These are phyloP conservation scores for Millerozyma miso DNA, from an alignment of 805 yeast genomes.

Conservation along the genomic window DNA sequence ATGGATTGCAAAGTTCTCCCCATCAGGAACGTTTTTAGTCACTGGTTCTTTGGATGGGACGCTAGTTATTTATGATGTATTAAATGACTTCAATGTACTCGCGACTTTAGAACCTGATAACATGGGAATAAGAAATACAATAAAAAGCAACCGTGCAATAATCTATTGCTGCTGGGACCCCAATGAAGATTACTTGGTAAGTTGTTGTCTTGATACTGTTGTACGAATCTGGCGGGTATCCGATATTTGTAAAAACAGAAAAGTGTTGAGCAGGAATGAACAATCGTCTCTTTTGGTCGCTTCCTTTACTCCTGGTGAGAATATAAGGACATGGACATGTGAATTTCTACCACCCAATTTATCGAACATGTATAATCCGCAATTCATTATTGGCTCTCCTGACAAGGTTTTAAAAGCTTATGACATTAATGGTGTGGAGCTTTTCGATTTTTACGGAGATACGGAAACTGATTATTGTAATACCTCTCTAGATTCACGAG, in stretches of 20 bases:
- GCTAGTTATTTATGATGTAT: slow-evolving; percentile 62
- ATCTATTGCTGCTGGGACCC: slow-evolving; percentile 74
- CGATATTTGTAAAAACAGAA: slow-evolving; percentile 15
- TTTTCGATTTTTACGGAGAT: slow-evolving; percentile 41
- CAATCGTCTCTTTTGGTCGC: slow-evolving; percentile 15
- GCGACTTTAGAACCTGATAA: slow-evolving; percentile 27
- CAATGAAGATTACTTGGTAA: slow-evolving; percentile 59
- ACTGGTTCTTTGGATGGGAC: slow-evolving; percentile 68
- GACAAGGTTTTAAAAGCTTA: slow-evolving; percentile 52
- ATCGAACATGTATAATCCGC: slow-evolving; percentile 22
- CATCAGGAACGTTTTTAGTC: slow-evolving; percentile 72
- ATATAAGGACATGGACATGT: slow-evolving; percentile 44
- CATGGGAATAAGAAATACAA: slow-evolving; percentile 8
- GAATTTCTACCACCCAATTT: slow-evolving; percentile 58
- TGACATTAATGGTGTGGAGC: slow-evolving; percentile 34
- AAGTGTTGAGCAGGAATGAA: slow-evolving; percentile 22
- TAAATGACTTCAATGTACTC: slow-evolving; percentile 32
- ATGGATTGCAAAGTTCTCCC: slow-evolving; percentile 79
- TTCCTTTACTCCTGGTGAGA: slow-evolving; percentile 39
- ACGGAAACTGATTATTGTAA: slow-evolving; percentile 18
- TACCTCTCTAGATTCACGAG: slow-evolving; percentile 11
- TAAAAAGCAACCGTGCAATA: slow-evolving; percentile 39
- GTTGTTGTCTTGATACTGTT: slow-evolving; percentile 68
- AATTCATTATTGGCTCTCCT: slow-evolving; percentile 71
- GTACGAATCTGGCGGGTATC: slow-evolving; percentile 66